These are phyloP conservation scores for Colletotrichum cereale DNA, from an alignment of 2,329 filamentous ascomycete genomes.

Conservation along the genomic window DNA sequence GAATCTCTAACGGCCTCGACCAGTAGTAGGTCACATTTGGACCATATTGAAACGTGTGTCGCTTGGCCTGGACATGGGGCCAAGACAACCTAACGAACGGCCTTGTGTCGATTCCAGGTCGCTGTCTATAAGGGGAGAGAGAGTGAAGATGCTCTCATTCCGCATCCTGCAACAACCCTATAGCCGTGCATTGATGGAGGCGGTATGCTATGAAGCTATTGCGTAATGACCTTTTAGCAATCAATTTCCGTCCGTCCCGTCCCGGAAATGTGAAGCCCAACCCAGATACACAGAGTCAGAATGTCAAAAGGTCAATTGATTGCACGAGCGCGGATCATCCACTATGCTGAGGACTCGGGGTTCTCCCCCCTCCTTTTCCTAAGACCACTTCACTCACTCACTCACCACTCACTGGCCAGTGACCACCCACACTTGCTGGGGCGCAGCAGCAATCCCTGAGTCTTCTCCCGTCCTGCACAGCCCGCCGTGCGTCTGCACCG, in stretches of 20 bases:
- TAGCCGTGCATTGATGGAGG: background rate
- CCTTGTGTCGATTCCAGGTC: background rate
- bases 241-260: background rate
- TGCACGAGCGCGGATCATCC: background rate
- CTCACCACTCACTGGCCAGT: too few species aligned
- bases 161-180: background rate
- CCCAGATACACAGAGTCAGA: background rate
- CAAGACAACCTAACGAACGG: background rate
- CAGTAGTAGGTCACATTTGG: too few species aligned
- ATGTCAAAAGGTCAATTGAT: background rate
- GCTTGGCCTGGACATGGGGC: background rate
- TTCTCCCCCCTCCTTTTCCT: background rate
- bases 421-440: background rate
- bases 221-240: background rate
- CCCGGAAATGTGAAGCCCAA: background rate
- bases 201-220: background rate
- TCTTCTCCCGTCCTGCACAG: slow-evolving; percentile 1
- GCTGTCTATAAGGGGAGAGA: background rate
- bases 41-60: background rate
- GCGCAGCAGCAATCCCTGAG: slow-evolving; percentile 6
- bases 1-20: background rate
- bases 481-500: background rate
- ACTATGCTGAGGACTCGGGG: background rate
- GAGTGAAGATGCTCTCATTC: background rate
- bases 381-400: too few species aligned